Evolutionary conservation across 2,329 filamentous ascomycete species (phyloP).

Genomic region (Verticillium nubilum): DNA sequence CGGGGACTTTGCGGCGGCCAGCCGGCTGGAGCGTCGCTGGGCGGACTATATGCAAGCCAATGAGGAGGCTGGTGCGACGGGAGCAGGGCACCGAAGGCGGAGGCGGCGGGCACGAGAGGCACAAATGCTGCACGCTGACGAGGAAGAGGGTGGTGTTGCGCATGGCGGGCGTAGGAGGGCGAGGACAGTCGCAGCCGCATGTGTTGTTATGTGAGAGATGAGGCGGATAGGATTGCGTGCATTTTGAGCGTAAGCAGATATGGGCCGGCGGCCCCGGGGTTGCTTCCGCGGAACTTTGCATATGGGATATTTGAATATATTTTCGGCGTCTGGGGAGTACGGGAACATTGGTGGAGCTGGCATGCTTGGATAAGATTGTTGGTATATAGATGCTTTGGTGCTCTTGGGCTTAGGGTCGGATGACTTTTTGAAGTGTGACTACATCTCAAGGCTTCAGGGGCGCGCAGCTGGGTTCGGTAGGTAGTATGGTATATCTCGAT

Average conservation of each 20-base stretch:
- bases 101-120: constrained; percentile 77
- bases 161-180: constrained; percentile 53
- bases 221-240: background rate
- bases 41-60: constrained; percentile 88
- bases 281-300: background rate
- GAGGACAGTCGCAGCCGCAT: constrained; percentile 54
- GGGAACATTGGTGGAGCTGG: background rate
- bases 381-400: background rate
- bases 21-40: constrained; percentile 84
- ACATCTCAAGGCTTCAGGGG: no score
- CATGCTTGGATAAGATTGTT: background rate
- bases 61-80: constrained; percentile 72
- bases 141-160: constrained; percentile 62
- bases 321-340: background rate
- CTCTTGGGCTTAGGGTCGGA: background rate
- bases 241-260: background rate
- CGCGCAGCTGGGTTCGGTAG: background rate
- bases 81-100: constrained; percentile 61
- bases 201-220: constrained; percentile 53
- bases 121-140: constrained; percentile 71
- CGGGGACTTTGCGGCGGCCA: constrained; percentile 69
- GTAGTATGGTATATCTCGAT: no score
- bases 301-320: background rate
- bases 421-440: no score
- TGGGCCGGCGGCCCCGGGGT: background rate